A percentile compares a stretch with the other conserved stretches of the same genome.
These are phyloP conservation scores for Yarrowia divulgata DNA, from an alignment of 805 yeast species.

Conservation along the genomic window DNA sequence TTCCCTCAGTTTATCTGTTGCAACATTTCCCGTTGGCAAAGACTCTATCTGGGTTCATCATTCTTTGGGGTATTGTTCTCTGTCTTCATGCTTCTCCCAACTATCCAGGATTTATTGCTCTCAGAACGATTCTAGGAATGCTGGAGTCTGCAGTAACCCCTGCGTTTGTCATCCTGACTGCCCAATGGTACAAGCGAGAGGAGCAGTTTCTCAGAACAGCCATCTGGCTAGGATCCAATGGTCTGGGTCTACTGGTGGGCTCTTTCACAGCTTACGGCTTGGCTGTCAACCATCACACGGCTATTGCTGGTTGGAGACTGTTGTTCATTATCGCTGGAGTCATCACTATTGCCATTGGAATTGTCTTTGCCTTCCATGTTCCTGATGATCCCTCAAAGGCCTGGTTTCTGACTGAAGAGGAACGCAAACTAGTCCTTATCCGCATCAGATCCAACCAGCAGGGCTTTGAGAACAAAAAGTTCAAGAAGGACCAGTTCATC, in stretches of 20 bases:
- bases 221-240: constrained; percentile 55
- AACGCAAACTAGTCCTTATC: constrained; percentile 57
- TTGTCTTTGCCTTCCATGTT: constrained; percentile 47
- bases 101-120: constrained; percentile 57
- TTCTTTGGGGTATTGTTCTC: constrained; percentile 69
- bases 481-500: constrained; percentile 61
- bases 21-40: constrained; percentile 68
- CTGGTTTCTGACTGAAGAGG: constrained; percentile 57
- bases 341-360: constrained; percentile 55
- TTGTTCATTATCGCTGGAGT: constrained; percentile 65
- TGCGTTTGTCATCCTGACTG: constrained; percentile 61
- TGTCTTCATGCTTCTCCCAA: constrained; percentile 59
- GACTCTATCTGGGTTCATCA: constrained; percentile 56
- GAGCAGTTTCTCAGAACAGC: constrained; percentile 57
- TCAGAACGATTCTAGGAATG: constrained; percentile 60
- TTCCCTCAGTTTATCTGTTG: constrained; percentile 56
- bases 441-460: constrained; percentile 62
- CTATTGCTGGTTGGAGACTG: constrained; percentile 58
- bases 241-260: constrained; percentile 57
- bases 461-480: constrained; percentile 61
- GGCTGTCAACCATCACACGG: constrained; percentile 49
- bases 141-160: constrained; percentile 65
- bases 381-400: constrained; percentile 63
- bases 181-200: constrained; percentile 61
- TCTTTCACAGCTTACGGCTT: constrained; percentile 59